phyloP scores from a whole-genome alignment of 1,284 basidiomycete species.

The Gymnopus androsaceus region DNA sequence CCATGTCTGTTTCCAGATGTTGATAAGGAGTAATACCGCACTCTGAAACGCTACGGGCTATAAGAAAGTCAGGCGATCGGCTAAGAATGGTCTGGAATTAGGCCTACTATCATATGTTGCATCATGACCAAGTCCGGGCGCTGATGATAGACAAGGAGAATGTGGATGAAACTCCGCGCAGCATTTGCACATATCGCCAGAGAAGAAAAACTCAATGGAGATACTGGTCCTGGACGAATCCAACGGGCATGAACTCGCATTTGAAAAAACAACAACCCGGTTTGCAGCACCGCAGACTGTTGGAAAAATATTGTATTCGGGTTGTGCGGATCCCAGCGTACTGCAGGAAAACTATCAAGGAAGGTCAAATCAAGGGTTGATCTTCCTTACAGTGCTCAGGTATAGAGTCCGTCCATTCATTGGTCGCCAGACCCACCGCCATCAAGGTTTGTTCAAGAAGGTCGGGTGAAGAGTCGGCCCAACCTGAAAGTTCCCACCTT shows the following conservation, averaged over 20 bases:
- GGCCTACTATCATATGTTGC: slow-evolving; percentile 22
- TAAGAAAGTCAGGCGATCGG: slow-evolving; percentile 22
- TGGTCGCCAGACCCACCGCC: slow-evolving; percentile 57
- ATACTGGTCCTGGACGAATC: slow-evolving; percentile 33
- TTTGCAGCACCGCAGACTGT: slow-evolving; percentile 62
- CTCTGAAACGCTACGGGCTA: slow-evolving; percentile 22
- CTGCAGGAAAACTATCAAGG: slow-evolving; percentile 33
- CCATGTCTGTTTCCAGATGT: slow-evolving; percentile 69
- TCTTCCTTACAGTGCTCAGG: slow-evolving; percentile 45
- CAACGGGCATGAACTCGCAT: slow-evolving; percentile 62
- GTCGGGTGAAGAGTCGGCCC: slow-evolving; percentile 40
- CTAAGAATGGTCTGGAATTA: slow-evolving; percentile 3
- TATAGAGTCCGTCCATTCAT: slow-evolving; percentile 60
- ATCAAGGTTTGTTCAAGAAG: slow-evolving; percentile 56
- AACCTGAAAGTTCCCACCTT: slow-evolving; percentile 43
- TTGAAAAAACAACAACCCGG: slow-evolving; percentile 53
- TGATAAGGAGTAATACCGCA: slow-evolving; percentile 68
- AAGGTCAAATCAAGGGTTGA: too few relatives aligned
- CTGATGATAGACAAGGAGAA: slow-evolving; percentile 36
- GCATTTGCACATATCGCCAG: slow-evolving; percentile 24
- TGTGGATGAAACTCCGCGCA: slow-evolving; percentile 52
- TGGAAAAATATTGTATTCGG: slow-evolving; percentile 51
- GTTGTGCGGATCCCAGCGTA: slow-evolving; percentile 65
- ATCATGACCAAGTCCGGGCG: background rate
- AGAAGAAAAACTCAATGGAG: slow-evolving; percentile 38